Base-by-base conservation (phyloP, 192 early-diverging fungal genomes). In the Thamnidium elegans region DNA sequence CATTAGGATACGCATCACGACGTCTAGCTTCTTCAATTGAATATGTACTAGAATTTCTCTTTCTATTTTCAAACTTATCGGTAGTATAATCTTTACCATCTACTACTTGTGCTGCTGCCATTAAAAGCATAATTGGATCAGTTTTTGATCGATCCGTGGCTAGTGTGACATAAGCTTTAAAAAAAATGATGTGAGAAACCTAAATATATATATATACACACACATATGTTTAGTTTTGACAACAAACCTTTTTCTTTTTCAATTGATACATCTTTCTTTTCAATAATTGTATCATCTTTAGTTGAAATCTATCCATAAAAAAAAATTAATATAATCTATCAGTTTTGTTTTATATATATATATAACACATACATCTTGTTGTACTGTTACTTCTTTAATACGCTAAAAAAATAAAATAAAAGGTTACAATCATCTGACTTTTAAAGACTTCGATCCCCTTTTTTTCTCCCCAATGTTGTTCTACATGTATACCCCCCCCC, bases 71-170 rank as follows among this genome's bases (percentile, higher is more conserved):
- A 26, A 59, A 59, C 21, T 26, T 59, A 39, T 23, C 43, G 56
- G 11, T 23, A 43, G 42, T 34, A 23, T 59, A 59, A 32, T 70
- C 55, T 19, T 64, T 34, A 15, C 45, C 64, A 46, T 55, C 53
- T 32, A 70, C 62, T 14, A 56, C 62, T 32, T 63, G 55, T 13
- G 69, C 69, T 23, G 69, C 69, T 21, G 69, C 69, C 54, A 55
- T 56, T 8, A 70, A 32, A 32, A 70, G 34, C 53, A 70, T 63
- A 23, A 70, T 70, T 21, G 69, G 69, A 64, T 70, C 69, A 43
- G 32, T 56, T 56, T 65, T 53, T 45, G 45, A 39, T 39, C 5
- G 64, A 65, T 65, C 36, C 34, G 31, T 56, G 17, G n/a, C 31
- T 42, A 15, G 58, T 59, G 58, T 23, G 42, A 59, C 43, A 43